These are phyloP conservation scores for Uromyces viciae-fabae DNA, from an alignment of 1,284 basidiomycete species.

Conservation along the genomic window DNA sequence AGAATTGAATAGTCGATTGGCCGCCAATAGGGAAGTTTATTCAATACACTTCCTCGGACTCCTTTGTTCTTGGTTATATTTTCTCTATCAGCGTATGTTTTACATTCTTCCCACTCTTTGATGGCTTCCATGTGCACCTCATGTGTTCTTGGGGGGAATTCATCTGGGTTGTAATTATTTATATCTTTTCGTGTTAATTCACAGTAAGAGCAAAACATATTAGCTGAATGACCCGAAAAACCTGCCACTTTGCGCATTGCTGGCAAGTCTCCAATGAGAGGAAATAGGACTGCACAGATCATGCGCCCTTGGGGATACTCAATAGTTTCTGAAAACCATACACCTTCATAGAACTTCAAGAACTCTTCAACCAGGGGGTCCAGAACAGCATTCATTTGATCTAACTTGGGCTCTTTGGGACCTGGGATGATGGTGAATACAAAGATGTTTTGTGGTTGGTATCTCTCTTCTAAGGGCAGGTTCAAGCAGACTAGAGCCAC, in stretches of 20 bases:
- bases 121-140: background rate
- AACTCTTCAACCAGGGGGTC: constrained; percentile 12
- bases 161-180: background rate
- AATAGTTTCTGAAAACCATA: background rate
- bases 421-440: background rate
- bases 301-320: background rate
- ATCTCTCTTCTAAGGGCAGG: constrained; percentile 5
- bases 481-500: constrained; percentile 11
- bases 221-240: background rate
- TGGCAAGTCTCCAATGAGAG: constrained; percentile 14
- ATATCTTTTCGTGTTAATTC: background rate
- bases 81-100: background rate
- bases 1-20: background rate
- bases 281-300: constrained; percentile 1
- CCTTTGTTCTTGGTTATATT: background rate
- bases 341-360: constrained; percentile 1
- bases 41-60: constrained; percentile 3
- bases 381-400: constrained; percentile 15
- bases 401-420: constrained; percentile 15
- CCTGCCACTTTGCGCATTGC: background rate
- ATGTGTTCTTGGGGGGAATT: background rate
- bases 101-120: background rate
- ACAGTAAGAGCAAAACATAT: constrained; percentile 1
- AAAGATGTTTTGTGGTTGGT: constrained; percentile 20
- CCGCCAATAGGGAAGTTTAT: constrained; percentile 1